Conservation (phyloP, 2,329 filamentous ascomycete genomes). For the Xylaria digitata region DNA sequence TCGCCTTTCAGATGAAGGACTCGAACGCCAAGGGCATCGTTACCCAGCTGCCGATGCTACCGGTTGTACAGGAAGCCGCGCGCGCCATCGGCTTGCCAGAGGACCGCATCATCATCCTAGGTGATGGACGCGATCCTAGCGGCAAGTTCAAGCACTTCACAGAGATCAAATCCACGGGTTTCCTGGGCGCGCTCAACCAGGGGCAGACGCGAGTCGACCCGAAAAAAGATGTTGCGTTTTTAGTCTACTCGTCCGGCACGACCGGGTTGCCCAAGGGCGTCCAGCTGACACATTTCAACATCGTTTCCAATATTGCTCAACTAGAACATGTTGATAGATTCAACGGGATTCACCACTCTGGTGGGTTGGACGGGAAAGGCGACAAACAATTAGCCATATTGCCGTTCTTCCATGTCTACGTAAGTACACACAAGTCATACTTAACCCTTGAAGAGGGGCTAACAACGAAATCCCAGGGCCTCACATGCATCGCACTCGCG, state of each 20-base stretch:
- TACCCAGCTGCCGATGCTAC: slow-evolving; percentile 76
- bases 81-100: slow-evolving; percentile 75
- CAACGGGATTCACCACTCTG: slow-evolving; percentile 65
- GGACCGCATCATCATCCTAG: slow-evolving; percentile 80
- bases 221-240: slow-evolving; percentile 79
- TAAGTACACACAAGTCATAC: slow-evolving; percentile 53
- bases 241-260: slow-evolving; percentile 91
- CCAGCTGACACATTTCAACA: slow-evolving; percentile 84
- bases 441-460: slow-evolving; percentile 1
- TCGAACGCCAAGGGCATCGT: slow-evolving; percentile 78
- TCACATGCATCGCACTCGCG: slow-evolving; percentile 78
- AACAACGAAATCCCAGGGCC: slow-evolving; percentile 56
- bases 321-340: slow-evolving; percentile 63
- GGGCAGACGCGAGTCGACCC: slow-evolving; percentile 71
- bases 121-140: slow-evolving; percentile 71
- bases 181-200: slow-evolving; percentile 65
- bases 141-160: slow-evolving; percentile 77
- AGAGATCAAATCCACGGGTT: slow-evolving; percentile 72
- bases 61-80: slow-evolving; percentile 74
- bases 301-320: slow-evolving; percentile 79
- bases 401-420: slow-evolving; percentile 94
- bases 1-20: slow-evolving; percentile 86
- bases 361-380: slow-evolving; percentile 68
- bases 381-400: slow-evolving; percentile 83
- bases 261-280: slow-evolving; percentile 94